Evolutionary conservation across 1,284 basidiomycete genomes (phyloP), one percentile per base, ranked within the genome.

Genomic region (Ganoderma lucidum): DNA sequence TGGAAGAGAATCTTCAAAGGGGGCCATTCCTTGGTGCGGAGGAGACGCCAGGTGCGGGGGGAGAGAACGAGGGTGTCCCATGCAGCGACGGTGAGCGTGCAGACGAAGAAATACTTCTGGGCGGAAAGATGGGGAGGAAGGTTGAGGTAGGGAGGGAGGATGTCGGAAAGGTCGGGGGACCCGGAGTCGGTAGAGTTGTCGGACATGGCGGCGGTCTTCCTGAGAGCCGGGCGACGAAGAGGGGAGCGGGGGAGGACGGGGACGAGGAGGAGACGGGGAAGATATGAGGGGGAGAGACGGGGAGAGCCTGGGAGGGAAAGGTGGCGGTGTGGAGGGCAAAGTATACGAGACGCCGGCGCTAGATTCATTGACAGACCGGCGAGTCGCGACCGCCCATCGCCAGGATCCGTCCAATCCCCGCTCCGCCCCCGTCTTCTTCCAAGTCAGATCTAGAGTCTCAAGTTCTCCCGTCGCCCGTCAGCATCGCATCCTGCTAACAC

Each of bases 101-200:
- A 95, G 69, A 94, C 93, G 65, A 92, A 88, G 79, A 94, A 94
- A 76, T 94, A 95, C 80, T 94, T 94, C 84, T 94, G 93, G 0
- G 93, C 93, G 48, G 87, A 89, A 39, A 94, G 84, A 78, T 93
- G 93, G 1, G 93, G 85, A 0, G 92, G 86, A 5, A 94, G 86
- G 74, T 90, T 82, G 76, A 93, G 88, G 42, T 89, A 92, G 44
- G 81, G 75, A 5, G 89, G 88, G 30, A 90, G 81, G 17, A 76
- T 32, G 51, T 77, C 69, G 42, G 78, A 71, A 74, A 80, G 77
- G 75, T 77, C 73, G 56, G 72, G 55, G 60, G 70, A 51, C 58
- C 19, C 62, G 44, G 63, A 65, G 66, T 70, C 66, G 0, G 71
- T 71, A 14, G 72, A 70, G 70, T 73, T 73, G 59, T 42, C 42